A percentile compares a stretch with the other conserved stretches of the same genome.
phyloP scores from a whole-genome alignment of 441 rosid species.

The Flueggea neowawraea region DNA sequence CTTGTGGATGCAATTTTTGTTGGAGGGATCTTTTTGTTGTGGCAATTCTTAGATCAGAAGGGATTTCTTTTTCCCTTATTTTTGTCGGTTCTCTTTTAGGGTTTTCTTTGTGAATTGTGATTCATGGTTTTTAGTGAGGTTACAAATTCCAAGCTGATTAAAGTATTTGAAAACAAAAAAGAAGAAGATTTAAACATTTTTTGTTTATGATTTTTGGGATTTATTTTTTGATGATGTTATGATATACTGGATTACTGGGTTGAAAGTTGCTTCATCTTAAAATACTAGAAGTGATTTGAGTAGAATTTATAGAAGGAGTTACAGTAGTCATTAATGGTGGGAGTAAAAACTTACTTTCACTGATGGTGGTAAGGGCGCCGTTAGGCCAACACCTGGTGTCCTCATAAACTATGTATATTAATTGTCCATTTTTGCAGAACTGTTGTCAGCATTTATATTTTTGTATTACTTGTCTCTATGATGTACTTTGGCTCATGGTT shows the following conservation, averaged over 20 bases:
- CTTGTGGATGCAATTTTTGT: slow-evolving; percentile 14
- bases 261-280: too few relatives aligned
- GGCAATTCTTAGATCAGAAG: slow-evolving; percentile 32
- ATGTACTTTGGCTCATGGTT: slow-evolving; percentile 6
- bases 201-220: not conserved
- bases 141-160: not conserved
- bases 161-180: not conserved
- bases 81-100: slow-evolving; percentile 3
- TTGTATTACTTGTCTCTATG: slow-evolving; percentile 10
- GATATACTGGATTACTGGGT: too few relatives aligned
- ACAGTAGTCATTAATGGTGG: too few relatives aligned
- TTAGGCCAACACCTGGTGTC: slow-evolving; percentile 5
- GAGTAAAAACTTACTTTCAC: not conserved
- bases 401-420: slow-evolving; percentile 7
- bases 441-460: slow-evolving; percentile 9
- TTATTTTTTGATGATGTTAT: too few relatives aligned
- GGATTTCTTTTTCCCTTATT: not conserved
- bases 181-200: not conserved
- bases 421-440: slow-evolving; percentile 6
- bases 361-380: not conserved
- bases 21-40: slow-evolving; percentile 15
- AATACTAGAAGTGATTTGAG: too few relatives aligned
- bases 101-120: slow-evolving; percentile 2
- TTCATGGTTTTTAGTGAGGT: slow-evolving; percentile 5
- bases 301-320: too few relatives aligned